Evolutionary conservation across 2,329 filamentous ascomycete genomes (phyloP), one percentile per base, ranked within the genome.

Genomic region (Beauveria bassiana): DNA sequence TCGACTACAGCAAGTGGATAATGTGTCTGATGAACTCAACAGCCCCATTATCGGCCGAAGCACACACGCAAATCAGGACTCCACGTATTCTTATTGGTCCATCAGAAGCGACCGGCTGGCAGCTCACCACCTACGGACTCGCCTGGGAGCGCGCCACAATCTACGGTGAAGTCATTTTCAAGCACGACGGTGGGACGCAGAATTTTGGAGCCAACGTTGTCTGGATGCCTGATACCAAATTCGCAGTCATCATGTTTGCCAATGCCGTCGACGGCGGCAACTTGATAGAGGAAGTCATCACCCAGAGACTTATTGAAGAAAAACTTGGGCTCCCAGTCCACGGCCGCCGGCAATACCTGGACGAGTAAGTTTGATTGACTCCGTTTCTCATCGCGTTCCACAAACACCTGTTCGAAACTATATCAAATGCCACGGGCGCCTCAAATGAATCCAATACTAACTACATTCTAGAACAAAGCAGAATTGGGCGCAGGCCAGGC

Each of bases 1-100:
- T 70, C n/a, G 79, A 81, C 67, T 81, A 80, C 65, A 67, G 72
- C 6, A 74, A 72, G 64, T 84, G 80, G 79, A 64, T 82, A 3
- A 68, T 70, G 18, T 75, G 74, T 12, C 68, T 81, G 28, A 68
- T 83, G 52, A 65, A 71, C 4, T 28, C 18, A 20, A 26, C 43
- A 31, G 46, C 12, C 3, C 43, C 46, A 14, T 52, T 61, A 10
- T 52, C 58, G 9, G 47, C 18, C 1, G 49, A 10, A 3, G 43
- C 49, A 24, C 58, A 61, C 40, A n/a, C 18, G 26, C 40, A 61
- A 10, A 53, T 53, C 20, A 40, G 49, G 12, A 40, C 28, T 3
- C 43, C 55, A 20, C 43, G 43, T 12, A 47, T 42, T 20, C 20
- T 49, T 14, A 2, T 18, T 7, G 46, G 6, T 24, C 20, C 28